Evolutionary conservation across 495 filamentous ascomycete species (phyloP), one percentile per base, ranked within the genome.

Genomic region (Penicillium maclennaniae): DNA sequence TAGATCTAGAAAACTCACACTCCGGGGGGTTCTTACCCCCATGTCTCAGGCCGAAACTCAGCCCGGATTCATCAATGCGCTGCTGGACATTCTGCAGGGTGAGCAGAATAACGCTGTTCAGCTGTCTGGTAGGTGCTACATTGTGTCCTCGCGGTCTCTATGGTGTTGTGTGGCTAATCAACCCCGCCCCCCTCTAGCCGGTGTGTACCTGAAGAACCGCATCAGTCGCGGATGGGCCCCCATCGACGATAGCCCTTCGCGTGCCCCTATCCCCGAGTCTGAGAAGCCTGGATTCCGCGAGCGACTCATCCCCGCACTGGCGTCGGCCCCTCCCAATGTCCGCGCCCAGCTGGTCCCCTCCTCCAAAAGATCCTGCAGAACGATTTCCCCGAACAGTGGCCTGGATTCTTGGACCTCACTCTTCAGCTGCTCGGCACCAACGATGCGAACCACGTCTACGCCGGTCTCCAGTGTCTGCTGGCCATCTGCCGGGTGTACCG

Each of bases 131-230:
- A 87, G 15, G 69, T 65, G 47, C 56, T 43, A 43, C 47, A 40
- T 23, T 42, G 46, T 34, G 38, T 36, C 47, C 48, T 50, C 43
- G 34, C 45, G 38, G 54, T 16, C 25, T 16, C 5, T 21, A 48
- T 20, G 19, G 36, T 43, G 34, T 7, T 45, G 27, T 51, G 41
- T 45, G 28, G 20, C 44, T 63, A 48, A 49, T 45, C 43, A 46
- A 45, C 63, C 44, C 51, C 52, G 44, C 48, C 45, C 43, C 43
- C 53, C 54, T 51, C 48, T 55, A 98, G 93, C 92, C 59, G 95
- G 91, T 65, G 87, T 98, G 53, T 98, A 97, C 72, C 80, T 98
- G 65, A 98, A 98, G 77, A 96, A 97, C 70, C 87, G 92, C 63
- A 87, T 96, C 66, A 90, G 83, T 66, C 86, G 91, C 62, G 91